A percentile compares a stretch with the other conserved stretches of the same genome.
Conservation (phyloP, 345 rosid genomes). For the Pistacia atlantica region DNA sequence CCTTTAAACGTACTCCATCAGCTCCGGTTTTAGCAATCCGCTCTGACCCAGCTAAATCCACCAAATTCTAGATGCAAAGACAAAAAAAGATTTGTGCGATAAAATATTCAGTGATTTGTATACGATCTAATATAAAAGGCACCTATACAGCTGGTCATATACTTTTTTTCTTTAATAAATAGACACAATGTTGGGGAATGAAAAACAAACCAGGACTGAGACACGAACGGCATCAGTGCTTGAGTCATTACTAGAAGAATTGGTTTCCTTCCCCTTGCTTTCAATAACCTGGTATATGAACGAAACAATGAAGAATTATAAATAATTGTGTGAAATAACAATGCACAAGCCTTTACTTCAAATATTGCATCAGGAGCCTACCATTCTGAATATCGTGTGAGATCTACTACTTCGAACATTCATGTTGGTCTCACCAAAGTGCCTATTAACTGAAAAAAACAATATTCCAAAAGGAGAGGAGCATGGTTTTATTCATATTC, state of each 20-base stretch:
- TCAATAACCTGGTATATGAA: constrained; percentile 71
- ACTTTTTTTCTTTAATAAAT: not conserved
- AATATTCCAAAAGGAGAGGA: constrained; percentile 8
- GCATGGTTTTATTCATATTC: not conserved
- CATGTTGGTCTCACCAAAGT: constrained; percentile 98
- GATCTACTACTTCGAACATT: constrained; percentile 94
- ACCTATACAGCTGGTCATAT: not conserved
- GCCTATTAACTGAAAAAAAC: constrained; percentile 66
- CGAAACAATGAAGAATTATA: not conserved
- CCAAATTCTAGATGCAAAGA: constrained; percentile 63
- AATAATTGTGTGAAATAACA: not conserved
- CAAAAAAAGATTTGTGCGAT: constrained; percentile 4
- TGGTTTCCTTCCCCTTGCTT: constrained; percentile 66
- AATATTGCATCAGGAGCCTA: constrained; percentile 27
- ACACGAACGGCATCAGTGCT: constrained; percentile 77
- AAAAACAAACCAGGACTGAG: constrained; percentile 73
- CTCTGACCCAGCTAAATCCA: constrained; percentile 96
- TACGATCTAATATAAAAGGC: constrained; percentile 5
- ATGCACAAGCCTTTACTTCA: not conserved
- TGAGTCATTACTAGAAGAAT: constrained; percentile 36
- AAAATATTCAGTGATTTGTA: not conserved
- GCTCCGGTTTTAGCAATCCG: constrained; percentile 94
- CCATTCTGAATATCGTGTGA: constrained; percentile 97
- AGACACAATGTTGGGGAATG: not conserved
- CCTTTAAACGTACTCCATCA: constrained; percentile 87